A percentile compares a stretch with the other conserved stretches of the same genome.
These are phyloP conservation scores for Neurospora sp. DNA, from an alignment of 495 filamentous ascomycete species.

Conservation along the genomic window DNA sequence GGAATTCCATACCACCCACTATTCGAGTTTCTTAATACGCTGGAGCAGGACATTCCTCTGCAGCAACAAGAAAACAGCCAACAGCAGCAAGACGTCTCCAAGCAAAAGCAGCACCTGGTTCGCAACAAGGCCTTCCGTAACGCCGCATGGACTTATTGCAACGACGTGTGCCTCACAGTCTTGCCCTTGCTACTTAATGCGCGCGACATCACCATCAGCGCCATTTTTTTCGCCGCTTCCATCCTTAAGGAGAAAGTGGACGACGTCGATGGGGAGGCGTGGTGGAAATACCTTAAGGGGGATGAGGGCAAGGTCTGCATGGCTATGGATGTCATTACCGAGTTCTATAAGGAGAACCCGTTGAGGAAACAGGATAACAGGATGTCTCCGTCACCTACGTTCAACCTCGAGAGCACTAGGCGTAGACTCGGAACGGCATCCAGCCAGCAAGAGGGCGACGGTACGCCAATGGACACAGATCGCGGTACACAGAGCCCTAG, in stretches of 20 bases:
- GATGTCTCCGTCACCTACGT: slow-evolving; percentile 33
- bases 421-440: slow-evolving; percentile 22
- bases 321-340: slow-evolving; percentile 61
- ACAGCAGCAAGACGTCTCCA: background rate
- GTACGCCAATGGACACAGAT: slow-evolving; percentile 13
- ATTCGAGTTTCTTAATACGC: slow-evolving; percentile 61
- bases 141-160: slow-evolving; percentile 83
- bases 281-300: slow-evolving; percentile 71
- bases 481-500: slow-evolving; percentile 22
- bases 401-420: slow-evolving; percentile 37
- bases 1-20: slow-evolving; percentile 76
- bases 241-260: slow-evolving; percentile 59
- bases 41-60: slow-evolving; percentile 27
- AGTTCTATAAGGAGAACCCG: slow-evolving; percentile 65
- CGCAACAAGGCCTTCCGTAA: slow-evolving; percentile 70
- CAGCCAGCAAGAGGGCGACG: slow-evolving; percentile 7
- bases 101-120: slow-evolving; percentile 29
- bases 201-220: slow-evolving; percentile 70
- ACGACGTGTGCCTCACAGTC: slow-evolving; percentile 74
- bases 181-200: slow-evolving; percentile 74
- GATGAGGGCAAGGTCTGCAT: slow-evolving; percentile 49
- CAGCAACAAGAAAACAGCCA: background rate
- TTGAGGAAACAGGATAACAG: slow-evolving; percentile 33
- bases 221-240: slow-evolving; percentile 74
- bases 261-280: slow-evolving; percentile 68